Conservation (phyloP, 1,284 basidiomycete genomes). For the Ustilago cynodontis region DNA sequence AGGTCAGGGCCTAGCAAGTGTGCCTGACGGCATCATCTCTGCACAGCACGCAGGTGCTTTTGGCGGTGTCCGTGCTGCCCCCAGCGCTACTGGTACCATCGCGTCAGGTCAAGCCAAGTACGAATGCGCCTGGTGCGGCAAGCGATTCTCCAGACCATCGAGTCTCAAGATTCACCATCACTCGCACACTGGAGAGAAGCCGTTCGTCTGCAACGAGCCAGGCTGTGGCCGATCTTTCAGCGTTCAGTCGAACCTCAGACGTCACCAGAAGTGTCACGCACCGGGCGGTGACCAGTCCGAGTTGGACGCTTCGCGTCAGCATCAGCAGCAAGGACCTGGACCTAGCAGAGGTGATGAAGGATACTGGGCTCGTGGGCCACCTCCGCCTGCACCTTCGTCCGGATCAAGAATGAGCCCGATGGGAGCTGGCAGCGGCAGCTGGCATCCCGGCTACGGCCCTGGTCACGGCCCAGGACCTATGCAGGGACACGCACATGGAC, state of each 20-base stretch:
- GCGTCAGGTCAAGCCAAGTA: constrained; percentile 60
- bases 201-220: constrained; percentile 63
- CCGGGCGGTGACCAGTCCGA: constrained; percentile 46
- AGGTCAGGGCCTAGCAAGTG: constrained; percentile 36
- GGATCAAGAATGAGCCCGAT: constrained; percentile 39
- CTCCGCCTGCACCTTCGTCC: constrained; percentile 29
- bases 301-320: constrained; percentile 26
- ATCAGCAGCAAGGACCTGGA: constrained; percentile 29
- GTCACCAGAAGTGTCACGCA: constrained; percentile 65
- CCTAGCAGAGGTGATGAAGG: constrained; percentile 32
- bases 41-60: constrained; percentile 36
- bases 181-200: constrained; percentile 68
- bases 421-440: constrained; percentile 28
- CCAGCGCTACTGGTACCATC: constrained; percentile 43
- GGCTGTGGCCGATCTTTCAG: constrained; percentile 67
- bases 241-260: constrained; percentile 66
- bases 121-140: constrained; percentile 64
- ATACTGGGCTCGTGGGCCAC: constrained; percentile 35
- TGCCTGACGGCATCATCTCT: constrained; percentile 46
- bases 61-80: constrained; percentile 36
- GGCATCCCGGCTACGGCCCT: constrained; percentile 36
- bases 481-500: constrained; percentile 24
- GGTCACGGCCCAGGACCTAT: constrained; percentile 10
- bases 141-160: constrained; percentile 66
- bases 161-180: constrained; percentile 67